Evolutionary conservation across 108 stramenopile species (phyloP), one percentile per base, ranked within the genome.

Genomic region (Cylindrotheca closterium): DNA sequence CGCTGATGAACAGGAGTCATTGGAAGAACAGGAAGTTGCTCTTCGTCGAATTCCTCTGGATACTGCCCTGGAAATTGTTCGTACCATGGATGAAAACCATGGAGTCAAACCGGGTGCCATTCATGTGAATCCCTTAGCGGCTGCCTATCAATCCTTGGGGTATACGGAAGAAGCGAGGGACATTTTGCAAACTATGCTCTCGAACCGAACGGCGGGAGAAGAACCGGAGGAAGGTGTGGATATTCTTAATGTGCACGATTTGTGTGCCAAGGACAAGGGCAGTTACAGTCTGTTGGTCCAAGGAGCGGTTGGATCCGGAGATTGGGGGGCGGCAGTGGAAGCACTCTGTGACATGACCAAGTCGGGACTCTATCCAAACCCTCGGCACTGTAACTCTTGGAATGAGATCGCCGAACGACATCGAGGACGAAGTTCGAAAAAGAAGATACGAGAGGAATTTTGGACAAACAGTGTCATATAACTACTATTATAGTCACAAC

Each of bases 281-380:
- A 84, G 80, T 4, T 92, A 92, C 65, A 65, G 82, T n/a, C 60
- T 92, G 19, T 56, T 92, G 60, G 86, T 92, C 22, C 71, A 80
- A 50, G 83, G 81, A 25, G 84, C 86, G 25, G 86, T 88, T 8
- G 67, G 73, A 30, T 58, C 72, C 8, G 85, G 81, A 3, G 81
- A 87, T 60, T 92, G 87, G 87, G 60, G 58, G 2, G 66, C 58
- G 8, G 90, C 90, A 0, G 81, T 92, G 27, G 65, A 79, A 30
- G 83, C 83, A 21, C 60, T 92, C 67, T 49, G 56, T 28, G 58
- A 79, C 42, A 92, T 92, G 90, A 86, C 84, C 25, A 76, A 76
- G 10, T 80, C 83, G 10, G 90, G 90, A 31, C 47, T 88, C 19
- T 77, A 86, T 72, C 90, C 90, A 48, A 85, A 74, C 25, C 54